phyloP scores from a whole-genome alignment of 805 yeast species.

The Starmerella scarabaei region DNA sequence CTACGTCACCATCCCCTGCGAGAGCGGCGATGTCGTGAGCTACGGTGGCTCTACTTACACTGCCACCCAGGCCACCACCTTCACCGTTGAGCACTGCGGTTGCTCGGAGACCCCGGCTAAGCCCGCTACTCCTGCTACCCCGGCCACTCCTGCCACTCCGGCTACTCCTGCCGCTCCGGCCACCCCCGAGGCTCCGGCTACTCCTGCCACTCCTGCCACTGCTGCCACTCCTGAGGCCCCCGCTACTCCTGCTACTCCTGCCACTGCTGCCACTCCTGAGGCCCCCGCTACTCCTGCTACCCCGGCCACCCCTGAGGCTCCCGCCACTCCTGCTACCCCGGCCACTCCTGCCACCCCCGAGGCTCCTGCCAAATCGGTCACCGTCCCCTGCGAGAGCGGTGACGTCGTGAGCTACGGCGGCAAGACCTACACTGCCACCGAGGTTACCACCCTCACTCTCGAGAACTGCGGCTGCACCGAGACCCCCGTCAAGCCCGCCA shows the following conservation, averaged over 20 bases:
- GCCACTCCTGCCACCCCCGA: not conserved
- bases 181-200: not conserved
- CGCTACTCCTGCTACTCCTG: slow-evolving; percentile 4
- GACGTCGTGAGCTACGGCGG: not conserved
- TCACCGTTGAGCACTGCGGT: slow-evolving; percentile 16
- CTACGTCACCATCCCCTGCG: slow-evolving; percentile 14
- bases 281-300: too few relatives aligned
- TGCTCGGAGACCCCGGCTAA: slow-evolving; percentile 9
- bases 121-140: slow-evolving; percentile 4
- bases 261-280: not conserved
- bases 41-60: slow-evolving; percentile 30
- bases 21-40: slow-evolving; percentile 14
- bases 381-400: not conserved
- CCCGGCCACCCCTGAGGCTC: too few relatives aligned
- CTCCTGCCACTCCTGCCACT: not conserved
- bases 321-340: too few relatives aligned
- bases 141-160: slow-evolving; percentile 1
- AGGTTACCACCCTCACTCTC: not conserved
- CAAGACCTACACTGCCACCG: not conserved
- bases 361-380: not conserved
- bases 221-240: slow-evolving; percentile 4
- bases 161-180: slow-evolving; percentile 5
- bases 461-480: slow-evolving; percentile 17
- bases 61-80: slow-evolving; percentile 14
- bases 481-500: slow-evolving; percentile 12